These are phyloP conservation scores for Canavalia gladiata DNA, from an alignment of 306 rosid genomes.

Conservation along the genomic window DNA sequence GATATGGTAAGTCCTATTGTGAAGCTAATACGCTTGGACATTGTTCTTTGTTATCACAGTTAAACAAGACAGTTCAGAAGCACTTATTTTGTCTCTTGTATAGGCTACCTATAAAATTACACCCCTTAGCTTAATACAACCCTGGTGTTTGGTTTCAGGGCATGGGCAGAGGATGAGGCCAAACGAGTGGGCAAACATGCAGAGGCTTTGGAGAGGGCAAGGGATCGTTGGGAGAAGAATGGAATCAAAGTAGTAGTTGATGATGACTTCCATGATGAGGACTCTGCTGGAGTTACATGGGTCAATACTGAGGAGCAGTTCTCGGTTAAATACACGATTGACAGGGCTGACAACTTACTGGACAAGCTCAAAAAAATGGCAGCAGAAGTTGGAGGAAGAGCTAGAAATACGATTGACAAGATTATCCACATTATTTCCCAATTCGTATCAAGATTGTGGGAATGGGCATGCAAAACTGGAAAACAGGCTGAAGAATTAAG, in stretches of 20 bases:
- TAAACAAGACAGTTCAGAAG: not conserved
- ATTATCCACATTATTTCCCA: conserved; percentile 59
- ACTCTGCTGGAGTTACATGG: conserved; percentile 70
- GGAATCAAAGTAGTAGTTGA: conserved; percentile 79
- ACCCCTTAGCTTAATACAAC: conserved; percentile 3
- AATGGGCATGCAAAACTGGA: conserved; percentile 56
- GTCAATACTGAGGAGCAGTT: conserved; percentile 66
- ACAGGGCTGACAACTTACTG: conserved; percentile 65
- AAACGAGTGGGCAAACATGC: conserved; percentile 78
- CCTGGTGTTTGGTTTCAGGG: conserved; percentile 53
- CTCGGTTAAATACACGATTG: conserved; percentile 64
- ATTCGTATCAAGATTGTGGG: conserved; percentile 59
- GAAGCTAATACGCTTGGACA: not conserved
- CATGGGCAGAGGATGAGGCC: conserved; percentile 87
- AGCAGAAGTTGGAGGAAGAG: conserved; percentile 62
- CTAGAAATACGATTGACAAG: conserved; percentile 57
- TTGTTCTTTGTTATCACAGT: not conserved
- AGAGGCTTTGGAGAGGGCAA: conserved; percentile 70
- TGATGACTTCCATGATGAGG: conserved; percentile 68
- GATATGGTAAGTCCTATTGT: not conserved
- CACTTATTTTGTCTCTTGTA: not conserved
- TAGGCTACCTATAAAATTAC: not conserved
- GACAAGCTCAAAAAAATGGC: conserved; percentile 70
- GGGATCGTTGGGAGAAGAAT: conserved; percentile 77
- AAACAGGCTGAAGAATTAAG: conserved; percentile 58